Evolutionary conservation across 257 asterid species (phyloP).

Genomic region (Gynochthodes officinalis): DNA sequence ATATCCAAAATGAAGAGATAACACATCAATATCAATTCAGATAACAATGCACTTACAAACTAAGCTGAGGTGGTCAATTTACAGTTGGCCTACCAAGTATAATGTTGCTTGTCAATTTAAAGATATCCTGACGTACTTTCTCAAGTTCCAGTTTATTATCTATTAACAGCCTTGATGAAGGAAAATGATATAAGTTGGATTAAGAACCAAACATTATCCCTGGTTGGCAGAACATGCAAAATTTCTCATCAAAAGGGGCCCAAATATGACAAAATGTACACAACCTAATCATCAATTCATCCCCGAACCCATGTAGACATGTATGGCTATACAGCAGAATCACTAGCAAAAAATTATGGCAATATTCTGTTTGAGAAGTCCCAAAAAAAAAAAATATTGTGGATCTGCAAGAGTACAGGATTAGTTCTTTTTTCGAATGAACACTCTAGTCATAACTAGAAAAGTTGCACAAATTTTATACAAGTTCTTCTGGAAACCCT

Average conservation of each 20-base stretch:
- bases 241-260: neutral
- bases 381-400: too few relatives aligned
- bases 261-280: neutral
- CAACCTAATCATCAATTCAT: neutral
- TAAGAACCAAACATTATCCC: neutral
- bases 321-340: too few relatives aligned
- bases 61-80: neutral
- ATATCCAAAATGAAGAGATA: neutral
- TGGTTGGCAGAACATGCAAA: neutral
- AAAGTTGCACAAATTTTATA: neutral
- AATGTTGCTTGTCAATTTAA: neutral
- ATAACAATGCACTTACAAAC: neutral
- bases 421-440: neutral
- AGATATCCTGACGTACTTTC: too few relatives aligned
- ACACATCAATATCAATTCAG: neutral
- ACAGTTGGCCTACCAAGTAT: neutral
- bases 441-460: neutral
- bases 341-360: too few relatives aligned
- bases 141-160: neutral
- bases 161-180: neutral
- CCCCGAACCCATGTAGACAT: neutral
- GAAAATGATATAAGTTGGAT: neutral
- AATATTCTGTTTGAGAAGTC: too few relatives aligned
- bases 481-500: neutral
- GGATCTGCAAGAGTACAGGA: neutral